A percentile compares a stretch with the other conserved stretches of the same genome.
phyloP scores from a whole-genome alignment of 2,329 filamentous ascomycete species.

The Myrmaecium sp. region DNA sequence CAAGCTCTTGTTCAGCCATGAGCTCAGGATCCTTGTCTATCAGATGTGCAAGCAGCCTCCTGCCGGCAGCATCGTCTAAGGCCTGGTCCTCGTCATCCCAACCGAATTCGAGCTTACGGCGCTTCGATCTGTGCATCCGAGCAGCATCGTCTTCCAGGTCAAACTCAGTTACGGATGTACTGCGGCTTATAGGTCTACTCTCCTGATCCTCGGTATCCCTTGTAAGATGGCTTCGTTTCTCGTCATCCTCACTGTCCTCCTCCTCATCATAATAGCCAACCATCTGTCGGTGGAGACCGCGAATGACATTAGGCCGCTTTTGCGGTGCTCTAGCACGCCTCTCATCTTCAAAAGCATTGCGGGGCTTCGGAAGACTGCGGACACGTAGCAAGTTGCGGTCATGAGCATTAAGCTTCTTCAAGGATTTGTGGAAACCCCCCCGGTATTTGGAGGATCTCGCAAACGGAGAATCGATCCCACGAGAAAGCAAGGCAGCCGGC shows the following conservation, averaged over 20 bases:
- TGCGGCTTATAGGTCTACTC: conserved; percentile 61
- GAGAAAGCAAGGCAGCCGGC: too few relatives aligned
- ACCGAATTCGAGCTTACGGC: conserved; percentile 26
- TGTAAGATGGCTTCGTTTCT: conserved; percentile 47
- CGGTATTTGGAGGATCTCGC: too few relatives aligned
- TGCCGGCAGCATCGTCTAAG: conserved; percentile 28
- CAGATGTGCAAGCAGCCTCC: conserved; percentile 30
- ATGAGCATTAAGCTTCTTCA: conserved; percentile 27
- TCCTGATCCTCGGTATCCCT: conserved; percentile 76
- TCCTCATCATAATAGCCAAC: conserved; percentile 58
- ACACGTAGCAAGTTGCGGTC: conserved; percentile 25
- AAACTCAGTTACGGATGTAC: conserved; percentile 33
- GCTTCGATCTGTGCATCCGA: conserved; percentile 26
- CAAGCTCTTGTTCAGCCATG: conserved; percentile 47
- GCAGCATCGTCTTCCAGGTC: conserved; percentile 34
- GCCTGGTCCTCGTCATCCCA: conserved; percentile 34
- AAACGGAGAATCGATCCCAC: conserved; percentile 40
- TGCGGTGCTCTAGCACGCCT: conserved; percentile 37
- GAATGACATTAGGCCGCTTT: conserved; percentile 47
- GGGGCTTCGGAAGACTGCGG: conserved; percentile 19
- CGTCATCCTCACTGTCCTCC: conserved; percentile 70
- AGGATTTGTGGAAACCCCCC: too few relatives aligned
- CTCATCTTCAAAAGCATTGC: conserved; percentile 39
- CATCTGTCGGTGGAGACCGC: conserved; percentile 67
- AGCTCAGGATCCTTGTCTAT: conserved; percentile 48